Conservation (phyloP, 2,329 filamentous ascomycete species). For the Sclerotinia minor region DNA sequence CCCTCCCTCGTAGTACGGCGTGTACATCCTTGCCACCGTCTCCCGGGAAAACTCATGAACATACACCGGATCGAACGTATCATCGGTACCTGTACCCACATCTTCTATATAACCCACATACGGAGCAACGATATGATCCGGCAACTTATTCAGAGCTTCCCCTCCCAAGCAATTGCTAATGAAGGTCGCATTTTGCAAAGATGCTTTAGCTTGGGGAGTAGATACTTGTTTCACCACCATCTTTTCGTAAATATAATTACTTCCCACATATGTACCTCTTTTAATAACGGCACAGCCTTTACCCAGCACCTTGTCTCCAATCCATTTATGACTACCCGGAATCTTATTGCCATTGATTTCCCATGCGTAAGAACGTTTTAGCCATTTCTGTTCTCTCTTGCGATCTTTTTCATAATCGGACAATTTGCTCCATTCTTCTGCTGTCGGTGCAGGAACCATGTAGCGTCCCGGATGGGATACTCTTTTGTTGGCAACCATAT, state of each 20-base stretch:
- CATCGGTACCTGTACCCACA: not conserved
- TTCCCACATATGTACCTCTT: rapidly evolving
- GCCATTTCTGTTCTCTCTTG: not conserved
- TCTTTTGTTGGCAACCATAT: not conserved
- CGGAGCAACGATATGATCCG: not conserved
- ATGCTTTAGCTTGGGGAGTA: not conserved
- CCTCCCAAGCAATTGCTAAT: not conserved
- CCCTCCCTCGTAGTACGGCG: not conserved
- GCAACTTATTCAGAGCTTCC: rapidly evolving
- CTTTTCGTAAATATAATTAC: not conserved
- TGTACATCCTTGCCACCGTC: not conserved
- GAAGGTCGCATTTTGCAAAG: not conserved
- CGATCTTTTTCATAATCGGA: not conserved
- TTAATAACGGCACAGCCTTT: not conserved
- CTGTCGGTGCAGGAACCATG: not conserved
- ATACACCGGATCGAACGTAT: constrained; percentile 7
- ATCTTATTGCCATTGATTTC: not conserved
- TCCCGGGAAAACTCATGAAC: not conserved
- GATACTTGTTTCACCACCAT: constrained; percentile 6
- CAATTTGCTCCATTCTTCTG: not conserved
- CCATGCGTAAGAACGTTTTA: not conserved
- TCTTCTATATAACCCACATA: not conserved
- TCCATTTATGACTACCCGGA: not conserved
- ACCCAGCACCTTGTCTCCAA: not conserved
- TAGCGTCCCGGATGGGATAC: not conserved